Conservation (phyloP, 257 asterid genomes). For the Solanum chiquidenum region DNA sequence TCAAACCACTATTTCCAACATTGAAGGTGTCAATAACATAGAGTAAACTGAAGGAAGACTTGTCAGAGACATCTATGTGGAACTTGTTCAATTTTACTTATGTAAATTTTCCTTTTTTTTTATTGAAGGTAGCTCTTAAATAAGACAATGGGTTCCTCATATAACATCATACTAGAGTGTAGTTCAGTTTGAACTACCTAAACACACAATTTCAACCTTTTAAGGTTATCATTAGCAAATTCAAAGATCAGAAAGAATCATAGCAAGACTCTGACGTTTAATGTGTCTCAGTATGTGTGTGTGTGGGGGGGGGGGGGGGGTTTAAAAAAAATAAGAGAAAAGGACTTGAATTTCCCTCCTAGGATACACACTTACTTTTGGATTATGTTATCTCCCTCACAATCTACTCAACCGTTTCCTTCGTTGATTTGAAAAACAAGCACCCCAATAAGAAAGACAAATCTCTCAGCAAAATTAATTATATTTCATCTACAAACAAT, state of each 20-base stretch:
- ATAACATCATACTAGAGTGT: neutral
- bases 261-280: neutral
- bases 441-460: neutral
- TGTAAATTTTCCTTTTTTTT: neutral
- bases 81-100: neutral
- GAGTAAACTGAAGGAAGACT: neutral
- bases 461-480: neutral
- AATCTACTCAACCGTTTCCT: neutral
- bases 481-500: neutral
- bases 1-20: neutral
- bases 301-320: neutral
- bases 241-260: neutral
- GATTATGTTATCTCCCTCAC: neutral
- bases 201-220: neutral
- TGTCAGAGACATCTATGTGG: neutral
- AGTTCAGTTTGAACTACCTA: neutral
- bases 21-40: neutral
- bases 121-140: neutral
- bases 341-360: neutral
- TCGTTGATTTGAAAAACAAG: neutral
- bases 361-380: neutral
- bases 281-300: neutral
- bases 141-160: neutral
- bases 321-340: neutral
- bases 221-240: neutral